Evolutionary conservation across 805 yeast genomes (phyloP), one percentile per base, ranked within the genome.

Genomic region (Peterozyma xylosa): DNA sequence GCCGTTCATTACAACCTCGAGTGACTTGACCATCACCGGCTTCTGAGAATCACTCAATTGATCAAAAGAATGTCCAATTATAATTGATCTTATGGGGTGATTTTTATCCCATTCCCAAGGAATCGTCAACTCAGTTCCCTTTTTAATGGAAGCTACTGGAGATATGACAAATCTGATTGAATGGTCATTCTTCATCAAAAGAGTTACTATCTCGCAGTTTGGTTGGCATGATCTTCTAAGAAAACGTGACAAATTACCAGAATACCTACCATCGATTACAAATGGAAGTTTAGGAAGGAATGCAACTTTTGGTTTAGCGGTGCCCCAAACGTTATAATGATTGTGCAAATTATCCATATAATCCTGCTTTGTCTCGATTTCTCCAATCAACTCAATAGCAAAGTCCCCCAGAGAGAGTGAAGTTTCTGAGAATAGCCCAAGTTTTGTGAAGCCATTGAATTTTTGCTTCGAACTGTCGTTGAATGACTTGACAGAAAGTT

Each of bases 81-180:
- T 67, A 43, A 84, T 62, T 50, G 71, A 70, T 42, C 67, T 64
- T 34, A 88, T 84, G 2, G 97, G 96, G 57, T 89, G 96, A 14
- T 66, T 50, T 3, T 62, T 57, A 56, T 89, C 96, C 96, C 96
- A 91, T 47, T 82, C 86, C 98, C 98, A 91, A 2, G 80, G 76
- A 9, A 88, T 60, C 0, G 90, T 73, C 16, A 91, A 62, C 56
- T 90, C 97, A 35, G 80, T 76, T n/a, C 79, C 88, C 9, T 70
- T 60, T 42, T 69, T 67, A 27, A 90, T 74, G 2, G 76, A 75
- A 39, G 67, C 71, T 1, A 71, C 60, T 0, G 96, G 76, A 29
- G 67, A 67, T 9, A 86, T 68, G 9, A 77, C 67, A 55, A 86
- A 80, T 43, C 71, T 73, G 40, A 73, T 61, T 0, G 56, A 41